Conservation (phyloP, 495 filamentous ascomycete species). For the Aspergillus diversus region DNA sequence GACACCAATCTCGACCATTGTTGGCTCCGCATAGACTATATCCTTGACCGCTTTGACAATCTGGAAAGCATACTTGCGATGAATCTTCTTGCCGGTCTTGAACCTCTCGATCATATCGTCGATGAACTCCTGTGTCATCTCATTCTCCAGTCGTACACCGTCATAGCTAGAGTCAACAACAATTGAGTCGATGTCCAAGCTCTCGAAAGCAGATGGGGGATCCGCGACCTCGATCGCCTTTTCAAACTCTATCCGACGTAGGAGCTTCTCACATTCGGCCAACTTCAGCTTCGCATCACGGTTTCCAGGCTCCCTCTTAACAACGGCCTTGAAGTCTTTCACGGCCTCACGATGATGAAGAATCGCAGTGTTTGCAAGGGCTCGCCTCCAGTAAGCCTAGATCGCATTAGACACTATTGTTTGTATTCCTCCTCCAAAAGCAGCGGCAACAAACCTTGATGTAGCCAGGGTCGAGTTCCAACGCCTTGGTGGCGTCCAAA, state of each 20-base stretch:
- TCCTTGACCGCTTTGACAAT: slow-evolving; percentile 89
- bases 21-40: slow-evolving; percentile 88
- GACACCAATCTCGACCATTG: slow-evolving; percentile 94
- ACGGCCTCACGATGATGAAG: slow-evolving; percentile 83
- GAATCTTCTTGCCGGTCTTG: slow-evolving; percentile 92
- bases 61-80: slow-evolving; percentile 96
- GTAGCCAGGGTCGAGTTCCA: slow-evolving; percentile 86
- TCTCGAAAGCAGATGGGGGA: slow-evolving; percentile 87
- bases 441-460: slow-evolving; percentile 69
- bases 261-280: slow-evolving; percentile 89
- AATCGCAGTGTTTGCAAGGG: slow-evolving; percentile 87
- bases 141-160: slow-evolving; percentile 72
- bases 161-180: slow-evolving; percentile 83
- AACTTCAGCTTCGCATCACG: slow-evolving; percentile 89
- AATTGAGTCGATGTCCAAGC: slow-evolving; percentile 84
- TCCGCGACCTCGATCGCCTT: slow-evolving; percentile 94
- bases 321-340: slow-evolving; percentile 89
- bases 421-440: background rate
- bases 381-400: slow-evolving; percentile 94
- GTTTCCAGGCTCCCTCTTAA: slow-evolving; percentile 83
- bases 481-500: slow-evolving; percentile 88
- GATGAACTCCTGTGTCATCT: slow-evolving; percentile 96
- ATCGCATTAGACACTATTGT: slow-evolving; percentile 20
- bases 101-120: slow-evolving; percentile 96
- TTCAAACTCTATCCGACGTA: slow-evolving; percentile 86